These are phyloP conservation scores for Ophiognomonia clavigignenti-juglandacearum DNA, from an alignment of 2,329 filamentous ascomycete species.

Conservation along the genomic window DNA sequence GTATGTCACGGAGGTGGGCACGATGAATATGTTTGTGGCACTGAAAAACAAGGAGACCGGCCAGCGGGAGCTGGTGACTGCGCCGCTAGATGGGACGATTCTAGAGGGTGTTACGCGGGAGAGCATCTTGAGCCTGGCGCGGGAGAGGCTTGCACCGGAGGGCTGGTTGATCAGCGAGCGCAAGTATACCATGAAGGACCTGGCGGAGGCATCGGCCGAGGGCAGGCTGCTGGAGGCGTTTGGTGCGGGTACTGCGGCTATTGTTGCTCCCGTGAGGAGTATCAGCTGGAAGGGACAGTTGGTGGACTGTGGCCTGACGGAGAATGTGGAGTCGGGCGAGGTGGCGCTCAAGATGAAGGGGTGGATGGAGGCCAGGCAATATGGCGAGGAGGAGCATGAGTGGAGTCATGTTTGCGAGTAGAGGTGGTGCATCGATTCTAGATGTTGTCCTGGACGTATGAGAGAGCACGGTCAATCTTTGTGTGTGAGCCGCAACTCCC, in stretches of 20 bases:
- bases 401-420: slow-evolving; percentile 67
- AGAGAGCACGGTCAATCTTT: not conserved
- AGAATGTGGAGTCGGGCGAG: slow-evolving; percentile 80
- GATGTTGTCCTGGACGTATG: not conserved
- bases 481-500: too few species aligned
- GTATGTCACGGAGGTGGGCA: slow-evolving; percentile 94
- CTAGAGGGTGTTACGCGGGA: slow-evolving; percentile 92
- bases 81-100: slow-evolving; percentile 93
- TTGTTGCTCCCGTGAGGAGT: slow-evolving; percentile 83
- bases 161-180: slow-evolving; percentile 87
- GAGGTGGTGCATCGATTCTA: not conserved
- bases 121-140: slow-evolving; percentile 79
- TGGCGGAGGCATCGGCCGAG: slow-evolving; percentile 75
- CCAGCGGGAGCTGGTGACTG: slow-evolving; percentile 88
- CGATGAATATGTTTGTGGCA: slow-evolving; percentile 96
- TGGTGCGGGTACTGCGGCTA: slow-evolving; percentile 87
- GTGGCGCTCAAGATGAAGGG: slow-evolving; percentile 84
- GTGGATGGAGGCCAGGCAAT: slow-evolving; percentile 95
- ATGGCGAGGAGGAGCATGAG: slow-evolving; percentile 84
- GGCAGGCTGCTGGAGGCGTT: slow-evolving; percentile 90
- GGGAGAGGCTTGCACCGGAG: slow-evolving; percentile 75
- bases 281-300: slow-evolving; percentile 84
- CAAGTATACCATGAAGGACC: slow-evolving; percentile 86
- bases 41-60: slow-evolving; percentile 82
- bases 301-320: slow-evolving; percentile 77